Evolutionary conservation across 305 asterid species (phyloP).

Genomic region (Fraxinus dipetala): DNA sequence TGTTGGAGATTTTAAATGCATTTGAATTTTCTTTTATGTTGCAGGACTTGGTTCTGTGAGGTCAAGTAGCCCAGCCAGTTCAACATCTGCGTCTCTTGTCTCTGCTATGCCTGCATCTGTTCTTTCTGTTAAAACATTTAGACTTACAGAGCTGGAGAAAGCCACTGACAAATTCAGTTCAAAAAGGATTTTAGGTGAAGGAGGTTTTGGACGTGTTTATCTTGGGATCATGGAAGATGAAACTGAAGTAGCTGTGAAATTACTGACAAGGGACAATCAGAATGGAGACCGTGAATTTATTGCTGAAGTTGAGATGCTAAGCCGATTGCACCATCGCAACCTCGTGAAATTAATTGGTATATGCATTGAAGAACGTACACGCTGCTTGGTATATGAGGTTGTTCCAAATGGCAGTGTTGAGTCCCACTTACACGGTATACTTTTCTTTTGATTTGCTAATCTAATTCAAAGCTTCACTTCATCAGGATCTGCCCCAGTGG

Average conservation of each 20-base stretch:
- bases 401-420: slow-evolving; percentile 91
- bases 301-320: slow-evolving; percentile 95
- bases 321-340: slow-evolving; percentile 96
- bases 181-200: slow-evolving; percentile 79
- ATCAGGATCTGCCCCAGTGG: not conserved
- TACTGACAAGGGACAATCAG: slow-evolving; percentile 69
- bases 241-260: slow-evolving; percentile 77
- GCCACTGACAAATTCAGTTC: slow-evolving; percentile 84
- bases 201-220: slow-evolving; percentile 98
- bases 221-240: slow-evolving; percentile 73
- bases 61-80: slow-evolving; percentile 80
- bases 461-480: not conserved
- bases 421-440: slow-evolving; percentile 88
- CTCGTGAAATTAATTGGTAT: slow-evolving; percentile 90
- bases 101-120: slow-evolving; percentile 75
- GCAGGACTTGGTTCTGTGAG: slow-evolving; percentile 64
- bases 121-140: slow-evolving; percentile 74
- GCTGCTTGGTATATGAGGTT: slow-evolving; percentile 89
- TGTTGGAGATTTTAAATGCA: not conserved
- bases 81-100: slow-evolving; percentile 64
- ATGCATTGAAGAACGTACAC: slow-evolving; percentile 69
- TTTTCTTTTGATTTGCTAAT: slow-evolving; percentile 14
- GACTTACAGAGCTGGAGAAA: slow-evolving; percentile 69
- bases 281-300: slow-evolving; percentile 92
- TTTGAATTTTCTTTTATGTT: not conserved